Base-by-base conservation (phyloP, 495 filamentous ascomycete genomes). In the Hapsidospora chrysogenum region DNA sequence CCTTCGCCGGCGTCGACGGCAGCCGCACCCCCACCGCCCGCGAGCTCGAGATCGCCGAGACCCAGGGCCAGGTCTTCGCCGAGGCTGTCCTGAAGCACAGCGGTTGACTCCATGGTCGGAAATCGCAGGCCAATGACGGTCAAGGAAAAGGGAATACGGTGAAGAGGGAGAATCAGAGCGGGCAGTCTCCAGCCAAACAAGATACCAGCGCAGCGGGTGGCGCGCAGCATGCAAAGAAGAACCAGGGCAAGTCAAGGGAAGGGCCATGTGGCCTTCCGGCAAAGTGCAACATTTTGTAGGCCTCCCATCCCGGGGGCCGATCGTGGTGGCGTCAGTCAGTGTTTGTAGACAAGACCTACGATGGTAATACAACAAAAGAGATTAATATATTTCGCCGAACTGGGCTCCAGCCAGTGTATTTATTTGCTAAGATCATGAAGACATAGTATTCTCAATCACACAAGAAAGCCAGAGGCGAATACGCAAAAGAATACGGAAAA, bases 11-110 rank as follows among this genome's bases (percentile, higher is more conserved):
- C 39, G 58, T 53, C 40, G 78, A 92, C 34, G 89, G 89, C 46
- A 79, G 78, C 29, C 80, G 89, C 48, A 70, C 81, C 60, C 92
- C 92, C 17, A 66, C 66, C 14, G 58, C 56, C 5, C 60, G 64
- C 36, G 92, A 99, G 64, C 61, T 92, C 40, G 54, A 75, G 45
- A 48, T 99, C 22, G 89, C 92, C 36, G 65, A 61, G 35, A 67
- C 60, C 43, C 89, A 96, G 61, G 89, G 92, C 51, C 73, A 81
- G 66, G 53, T 66, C 36, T 99, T 96, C 66, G 94, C 85, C 60
- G 63, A 78, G 57, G 60, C 68, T 44, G 72, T 94, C 38, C 50
- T 71, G 47, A 83, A 80, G 65, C 70, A 70, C 54, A 68, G 61
- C 44, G 78, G 78, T 54, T 97, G 84, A 93, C 80, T 93, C 61